A percentile compares a stretch with the other conserved stretches of the same genome.
phyloP scores from a whole-genome alignment of 768 basidiomycete genomes.

The Pleurotus djamor region DNA sequence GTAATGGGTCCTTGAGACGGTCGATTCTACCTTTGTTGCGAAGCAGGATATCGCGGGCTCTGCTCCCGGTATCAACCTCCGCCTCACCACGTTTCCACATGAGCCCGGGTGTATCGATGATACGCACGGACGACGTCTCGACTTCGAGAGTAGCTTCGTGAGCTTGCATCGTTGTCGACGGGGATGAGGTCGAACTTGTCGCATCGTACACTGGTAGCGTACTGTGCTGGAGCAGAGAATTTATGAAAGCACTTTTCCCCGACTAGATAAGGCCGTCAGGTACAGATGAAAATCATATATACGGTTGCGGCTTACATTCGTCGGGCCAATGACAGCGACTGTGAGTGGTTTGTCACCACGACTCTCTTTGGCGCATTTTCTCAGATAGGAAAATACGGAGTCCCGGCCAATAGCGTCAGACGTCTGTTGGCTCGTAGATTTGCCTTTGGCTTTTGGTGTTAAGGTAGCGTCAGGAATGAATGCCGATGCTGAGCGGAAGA shows the following conservation, averaged over 20 bases:
- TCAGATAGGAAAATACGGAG: constrained; percentile 46
- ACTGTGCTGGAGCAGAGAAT: constrained; percentile 61
- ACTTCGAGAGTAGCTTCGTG: constrained; percentile 57
- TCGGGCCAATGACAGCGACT: constrained; percentile 81
- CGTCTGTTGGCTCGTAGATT: constrained; percentile 39
- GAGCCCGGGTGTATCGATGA: constrained; percentile 92
- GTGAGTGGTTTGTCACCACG: constrained; percentile 47
- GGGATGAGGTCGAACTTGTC: constrained; percentile 31
- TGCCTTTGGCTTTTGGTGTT: constrained; percentile 31
- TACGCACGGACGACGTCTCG: constrained; percentile 47
- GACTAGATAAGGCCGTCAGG: constrained; percentile 36
- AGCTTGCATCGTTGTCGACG: constrained; percentile 71
- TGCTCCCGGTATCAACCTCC: constrained; percentile 34
- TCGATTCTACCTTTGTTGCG: constrained; percentile 83
- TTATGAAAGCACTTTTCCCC: constrained; percentile 85
- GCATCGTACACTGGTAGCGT: constrained; percentile 60
- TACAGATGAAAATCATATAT: neutral
- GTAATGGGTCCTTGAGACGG: constrained; percentile 76
- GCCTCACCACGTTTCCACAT: constrained; percentile 36
- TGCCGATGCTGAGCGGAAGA: constrained; percentile 72
- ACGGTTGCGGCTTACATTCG: constrained; percentile 57
- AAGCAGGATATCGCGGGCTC: constrained; percentile 73
- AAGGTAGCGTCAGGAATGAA: constrained; percentile 47
- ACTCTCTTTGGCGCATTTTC: constrained; percentile 45
- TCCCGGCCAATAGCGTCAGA: constrained; percentile 66